These are phyloP conservation scores for Cynara cardunculus DNA, from an alignment of 129 eudicot species.

Conservation along the genomic window DNA sequence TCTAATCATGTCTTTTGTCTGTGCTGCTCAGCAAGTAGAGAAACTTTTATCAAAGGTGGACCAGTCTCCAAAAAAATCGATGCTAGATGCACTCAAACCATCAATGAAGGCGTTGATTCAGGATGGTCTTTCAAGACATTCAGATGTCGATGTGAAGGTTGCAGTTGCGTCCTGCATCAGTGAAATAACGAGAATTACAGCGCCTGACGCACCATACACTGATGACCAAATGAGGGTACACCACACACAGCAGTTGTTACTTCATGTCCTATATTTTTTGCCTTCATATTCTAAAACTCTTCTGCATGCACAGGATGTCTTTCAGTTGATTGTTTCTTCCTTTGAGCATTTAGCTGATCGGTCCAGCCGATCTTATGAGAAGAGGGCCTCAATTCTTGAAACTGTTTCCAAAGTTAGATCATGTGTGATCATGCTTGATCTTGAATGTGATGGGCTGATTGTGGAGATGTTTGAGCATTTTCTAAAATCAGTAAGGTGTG, in stretches of 20 bases:
- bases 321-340: conserved; percentile 79
- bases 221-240: conserved; percentile 95
- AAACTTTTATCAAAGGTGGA: conserved; percentile 57
- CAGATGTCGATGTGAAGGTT: conserved; percentile 74
- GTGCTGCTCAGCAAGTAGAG: conserved; percentile 56
- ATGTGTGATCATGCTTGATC: conserved; percentile 92
- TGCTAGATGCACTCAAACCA: conserved; percentile 70
- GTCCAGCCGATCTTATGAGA: conserved; percentile 69
- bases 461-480: conserved; percentile 81
- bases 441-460: conserved; percentile 80
- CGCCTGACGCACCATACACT: conserved; percentile 92
- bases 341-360: conserved; percentile 66
- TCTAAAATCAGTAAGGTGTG: conserved; percentile 71
- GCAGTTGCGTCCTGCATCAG: conserved; percentile 91
- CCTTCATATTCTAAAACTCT: background rate
- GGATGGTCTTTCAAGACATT: conserved; percentile 57
- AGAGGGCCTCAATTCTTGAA: conserved; percentile 74
- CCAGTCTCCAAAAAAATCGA: conserved; percentile 75
- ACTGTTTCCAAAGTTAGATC: conserved; percentile 92
- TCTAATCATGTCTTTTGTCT: conserved; percentile 6
- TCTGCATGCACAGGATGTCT: conserved; percentile 60
- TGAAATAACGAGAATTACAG: conserved; percentile 93
- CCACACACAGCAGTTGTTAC: background rate
- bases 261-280: background rate
- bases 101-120: conserved; percentile 60